Evolutionary conservation across 129 eudicot genomes (phyloP), one percentile per base, ranked within the genome.

Genomic region (Arctium minus): DNA sequence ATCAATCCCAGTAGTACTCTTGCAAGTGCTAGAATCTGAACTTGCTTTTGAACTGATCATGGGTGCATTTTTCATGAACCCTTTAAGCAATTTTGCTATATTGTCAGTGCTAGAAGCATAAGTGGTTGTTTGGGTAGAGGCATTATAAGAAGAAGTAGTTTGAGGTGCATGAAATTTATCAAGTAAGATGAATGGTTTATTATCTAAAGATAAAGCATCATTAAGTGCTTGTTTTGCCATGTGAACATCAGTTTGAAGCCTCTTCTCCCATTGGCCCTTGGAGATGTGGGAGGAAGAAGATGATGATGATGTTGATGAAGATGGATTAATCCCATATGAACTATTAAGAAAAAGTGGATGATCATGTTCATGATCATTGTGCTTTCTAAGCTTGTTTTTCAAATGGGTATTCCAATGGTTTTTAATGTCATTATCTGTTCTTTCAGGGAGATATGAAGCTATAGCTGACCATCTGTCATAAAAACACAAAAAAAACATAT

Each of bases 391-490:
- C 88, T 88, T 89, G 80, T 91, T 91, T 46, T 86, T 88, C 80
- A 90, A 39, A 85, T 90, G 94, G 37, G 92, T 91, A 62, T 88
- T 91, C 94, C 94, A 91, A 79, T 88, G 87, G 69, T 91, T 91
- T 75, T 91, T 91, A 73, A 91, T 88, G 78, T 91, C 94, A 32
- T 91, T 91, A 44, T 91, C 94, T n/a, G 94, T 91, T 80, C 94
- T 88, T 80, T 88, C 94, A 2, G 94, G 94, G 31, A 91, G 94
- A 73, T 91, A 91, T 32, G 94, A 91, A 65, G 94, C 94, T 69
- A 91, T 91, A 30, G 94, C 94, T 31, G 94, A 92, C 94, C 94
- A 91, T 85, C 94, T 91, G 82, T 4, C 15, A 46, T 46, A 46
- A 46, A 46, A 76, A 70, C 62, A 64, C 68, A 36, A 70, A 4